Evolutionary conservation across 306 rosid genomes (phyloP).

Genomic region (Citrullus amarus): DNA sequence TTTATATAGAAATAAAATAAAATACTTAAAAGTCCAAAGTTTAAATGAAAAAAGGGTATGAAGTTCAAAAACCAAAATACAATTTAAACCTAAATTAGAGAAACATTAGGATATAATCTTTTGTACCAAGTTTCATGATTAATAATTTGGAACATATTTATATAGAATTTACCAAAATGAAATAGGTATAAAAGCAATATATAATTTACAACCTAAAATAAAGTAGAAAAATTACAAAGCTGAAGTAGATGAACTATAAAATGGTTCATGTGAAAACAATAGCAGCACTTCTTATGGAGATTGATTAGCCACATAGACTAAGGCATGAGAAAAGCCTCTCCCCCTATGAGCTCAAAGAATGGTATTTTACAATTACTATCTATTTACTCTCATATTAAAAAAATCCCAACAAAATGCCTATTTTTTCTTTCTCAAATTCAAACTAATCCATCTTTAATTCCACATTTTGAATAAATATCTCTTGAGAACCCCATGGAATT

Average conservation of each 20-base stretch:
- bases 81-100: too few species aligned
- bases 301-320: background rate
- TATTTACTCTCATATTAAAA: constrained; percentile 1
- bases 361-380: background rate
- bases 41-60: too few species aligned
- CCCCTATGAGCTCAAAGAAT: background rate
- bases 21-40: too few species aligned
- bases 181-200: background rate
- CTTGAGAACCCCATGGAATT: background rate
- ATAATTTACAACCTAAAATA: background rate
- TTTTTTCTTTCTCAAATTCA: background rate
- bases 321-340: background rate
- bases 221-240: background rate
- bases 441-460: background rate
- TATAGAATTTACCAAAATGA: background rate
- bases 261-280: background rate
- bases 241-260: background rate
- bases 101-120: too few species aligned
- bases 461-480: background rate
- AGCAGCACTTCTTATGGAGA: constrained; percentile 3
- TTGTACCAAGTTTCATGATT: background rate
- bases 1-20: too few species aligned
- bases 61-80: too few species aligned
- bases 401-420: background rate
- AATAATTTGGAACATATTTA: too few species aligned